Conservation (phyloP, 2,329 filamentous ascomycete genomes). For the Pseudogymnoascus sp. region DNA sequence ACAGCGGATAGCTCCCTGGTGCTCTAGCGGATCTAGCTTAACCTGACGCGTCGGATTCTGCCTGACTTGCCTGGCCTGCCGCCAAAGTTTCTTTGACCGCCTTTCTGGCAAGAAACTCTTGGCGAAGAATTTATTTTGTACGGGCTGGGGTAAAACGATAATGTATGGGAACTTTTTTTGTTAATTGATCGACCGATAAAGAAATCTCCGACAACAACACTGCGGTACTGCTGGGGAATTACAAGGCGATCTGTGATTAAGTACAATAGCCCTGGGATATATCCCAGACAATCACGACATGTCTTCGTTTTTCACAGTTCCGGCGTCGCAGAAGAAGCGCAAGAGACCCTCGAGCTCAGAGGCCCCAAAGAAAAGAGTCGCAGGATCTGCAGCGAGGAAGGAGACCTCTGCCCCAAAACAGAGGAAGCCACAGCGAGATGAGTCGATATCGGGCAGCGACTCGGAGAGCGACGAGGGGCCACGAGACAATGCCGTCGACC, state of each 20-base stretch:
- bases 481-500: constrained; percentile 41
- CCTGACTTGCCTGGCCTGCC: constrained; percentile 9
- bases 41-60: constrained; percentile 11
- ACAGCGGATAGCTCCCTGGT: constrained; percentile 10
- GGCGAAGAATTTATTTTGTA: constrained; percentile 12
- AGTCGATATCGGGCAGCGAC: constrained; percentile 81
- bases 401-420: constrained; percentile 35
- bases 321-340: constrained; percentile 81
- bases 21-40: constrained; percentile 10
- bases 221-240: not conserved
- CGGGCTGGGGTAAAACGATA: not conserved
- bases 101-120: constrained; percentile 10
- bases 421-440: constrained; percentile 41
- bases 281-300: constrained; percentile 38
- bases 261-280: not conserved
- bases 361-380: constrained; percentile 52
- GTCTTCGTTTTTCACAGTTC: constrained; percentile 94
- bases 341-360: constrained; percentile 59
- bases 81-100: constrained; percentile 6
- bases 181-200: not conserved
- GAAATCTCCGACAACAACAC: constrained; percentile 2
- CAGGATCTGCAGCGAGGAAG: constrained; percentile 36
- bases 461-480: constrained; percentile 56
- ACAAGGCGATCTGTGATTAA: constrained; percentile 1
- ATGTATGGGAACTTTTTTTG: not conserved